A percentile compares a stretch with the other conserved stretches of the same genome.
phyloP scores from a whole-genome alignment of 2,329 filamentous ascomycete genomes.

The Fusarium sp. region DNA sequence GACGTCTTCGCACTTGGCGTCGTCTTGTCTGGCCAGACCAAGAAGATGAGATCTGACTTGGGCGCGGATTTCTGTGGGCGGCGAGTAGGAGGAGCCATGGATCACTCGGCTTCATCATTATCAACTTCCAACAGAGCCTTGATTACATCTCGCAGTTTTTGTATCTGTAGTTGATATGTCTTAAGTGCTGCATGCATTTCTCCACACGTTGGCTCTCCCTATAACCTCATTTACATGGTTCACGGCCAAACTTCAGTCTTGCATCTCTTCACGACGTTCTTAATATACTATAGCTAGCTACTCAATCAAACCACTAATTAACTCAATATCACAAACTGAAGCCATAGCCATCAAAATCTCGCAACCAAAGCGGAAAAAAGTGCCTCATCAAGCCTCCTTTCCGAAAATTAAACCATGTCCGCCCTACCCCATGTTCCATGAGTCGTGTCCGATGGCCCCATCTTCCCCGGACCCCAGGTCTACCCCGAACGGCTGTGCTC shows the following conservation, averaged over 20 bases:
- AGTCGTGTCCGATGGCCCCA: conserved; percentile 3
- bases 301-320: not conserved
- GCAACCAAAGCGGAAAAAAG: not conserved
- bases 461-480: conserved; percentile 12
- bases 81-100: not conserved
- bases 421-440: not conserved
- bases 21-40: not conserved
- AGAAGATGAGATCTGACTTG: not conserved
- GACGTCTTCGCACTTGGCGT: not conserved
- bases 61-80: not conserved
- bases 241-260: not conserved
- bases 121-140: not conserved
- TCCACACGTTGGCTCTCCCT: not conserved
- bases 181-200: not conserved
- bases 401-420: not conserved
- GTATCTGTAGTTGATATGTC: not conserved
- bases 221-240: not conserved
- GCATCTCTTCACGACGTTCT: not conserved
- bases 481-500: not conserved
- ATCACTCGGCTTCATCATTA: not conserved
- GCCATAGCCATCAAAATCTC: not conserved
- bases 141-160: not conserved
- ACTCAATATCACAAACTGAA: not conserved
- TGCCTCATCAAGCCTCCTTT: not conserved
- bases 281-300: not conserved